A percentile compares a stretch with the other conserved stretches of the same genome.
Conservation (phyloP, 495 filamentous ascomycete species). For the Hyphodiscus hymeniophilus region DNA sequence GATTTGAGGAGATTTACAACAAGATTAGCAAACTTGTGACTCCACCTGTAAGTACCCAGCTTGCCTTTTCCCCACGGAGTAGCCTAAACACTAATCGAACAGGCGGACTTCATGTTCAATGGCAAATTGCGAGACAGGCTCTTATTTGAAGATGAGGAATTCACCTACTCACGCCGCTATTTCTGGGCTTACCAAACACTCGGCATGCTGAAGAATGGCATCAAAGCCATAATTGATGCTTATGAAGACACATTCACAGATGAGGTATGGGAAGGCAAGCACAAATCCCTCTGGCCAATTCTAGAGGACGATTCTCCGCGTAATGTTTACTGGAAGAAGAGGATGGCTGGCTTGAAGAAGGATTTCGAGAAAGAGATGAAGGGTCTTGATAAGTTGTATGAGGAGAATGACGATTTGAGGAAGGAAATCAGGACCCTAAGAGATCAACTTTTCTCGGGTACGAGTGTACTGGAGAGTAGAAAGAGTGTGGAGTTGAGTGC, state of each 20-base stretch:
- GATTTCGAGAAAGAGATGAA: slow-evolving; percentile 19
- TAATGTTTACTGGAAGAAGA: slow-evolving; percentile 21
- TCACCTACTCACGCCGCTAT: slow-evolving; percentile 47
- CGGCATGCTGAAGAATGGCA: slow-evolving; percentile 45
- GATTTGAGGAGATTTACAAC: slow-evolving; percentile 37
- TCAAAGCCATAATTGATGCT: slow-evolving; percentile 40
- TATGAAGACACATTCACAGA: slow-evolving; percentile 41
- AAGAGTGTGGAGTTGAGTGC: slow-evolving; percentile 25
- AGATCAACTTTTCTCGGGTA: slow-evolving; percentile 37
- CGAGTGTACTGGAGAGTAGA: slow-evolving; percentile 31
- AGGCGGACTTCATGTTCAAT: slow-evolving; percentile 47
- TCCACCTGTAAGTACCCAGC: slow-evolving; percentile 29
- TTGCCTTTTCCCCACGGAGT: not conserved
- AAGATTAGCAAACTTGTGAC: slow-evolving; percentile 40
- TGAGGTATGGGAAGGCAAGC: slow-evolving; percentile 41
- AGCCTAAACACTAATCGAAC: not conserved
- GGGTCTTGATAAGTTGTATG: slow-evolving; percentile 11
- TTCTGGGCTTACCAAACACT: slow-evolving; percentile 51
- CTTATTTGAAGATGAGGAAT: slow-evolving; percentile 46
- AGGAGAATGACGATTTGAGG: slow-evolving; percentile 17
- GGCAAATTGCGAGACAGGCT: slow-evolving; percentile 38
- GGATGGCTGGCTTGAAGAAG: slow-evolving; percentile 16
- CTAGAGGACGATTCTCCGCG: slow-evolving; percentile 13
- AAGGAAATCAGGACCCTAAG: slow-evolving; percentile 29
- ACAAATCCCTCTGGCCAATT: slow-evolving; percentile 29